Evolutionary conservation across 768 basidiomycete species (phyloP), one percentile per base, ranked within the genome.

Genomic region (Boletus speciosus): DNA sequence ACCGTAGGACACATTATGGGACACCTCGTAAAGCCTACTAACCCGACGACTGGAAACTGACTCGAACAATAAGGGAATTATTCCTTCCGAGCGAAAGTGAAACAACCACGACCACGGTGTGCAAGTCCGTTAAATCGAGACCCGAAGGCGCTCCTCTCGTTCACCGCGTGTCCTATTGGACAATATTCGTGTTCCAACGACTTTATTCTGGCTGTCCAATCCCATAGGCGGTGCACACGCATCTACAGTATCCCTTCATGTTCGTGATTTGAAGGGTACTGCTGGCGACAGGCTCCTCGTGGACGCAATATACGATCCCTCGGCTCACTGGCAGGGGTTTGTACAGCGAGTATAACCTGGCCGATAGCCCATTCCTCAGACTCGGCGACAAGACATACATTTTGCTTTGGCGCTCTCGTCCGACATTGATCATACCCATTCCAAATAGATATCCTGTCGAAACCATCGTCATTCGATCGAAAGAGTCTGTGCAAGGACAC

Each of bases 221-320:
- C 66, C 72, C 1, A 66, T 75, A 2, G 85, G 84, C 0, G 86
- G 86, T 5, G 71, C 85, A 0, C 87, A 90, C 52, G 73, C 77
- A 10, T 80, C 81, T 0, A 81, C 83, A 6, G 73, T 80, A 0
- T 68, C 76, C 25, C 67, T 90, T 0, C 77, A 84, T 57, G 55
- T 71, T 0, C 66, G 76, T 8, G 71, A 80, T 52, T 68, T 82
- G 51, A 25, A 25, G 25, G 57, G 52, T 6, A 49, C 10, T 7
- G 14, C 14, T 1, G 40, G 49, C 5, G 55, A 61, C 25, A 55
- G 53, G 47, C 34, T 71, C 14, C 64, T 84, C 3, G 74, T 83
- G 1, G 76, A 76, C 9, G 60, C 70, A 2, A 74, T 81, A 3
- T 66, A 72, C 42, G 23, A 25, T 25, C 4, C 4, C 25, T 25